Evolutionary conservation across 1,139 yeast genomes (phyloP).

Genomic region (Schwanniomyces etchellsii): DNA sequence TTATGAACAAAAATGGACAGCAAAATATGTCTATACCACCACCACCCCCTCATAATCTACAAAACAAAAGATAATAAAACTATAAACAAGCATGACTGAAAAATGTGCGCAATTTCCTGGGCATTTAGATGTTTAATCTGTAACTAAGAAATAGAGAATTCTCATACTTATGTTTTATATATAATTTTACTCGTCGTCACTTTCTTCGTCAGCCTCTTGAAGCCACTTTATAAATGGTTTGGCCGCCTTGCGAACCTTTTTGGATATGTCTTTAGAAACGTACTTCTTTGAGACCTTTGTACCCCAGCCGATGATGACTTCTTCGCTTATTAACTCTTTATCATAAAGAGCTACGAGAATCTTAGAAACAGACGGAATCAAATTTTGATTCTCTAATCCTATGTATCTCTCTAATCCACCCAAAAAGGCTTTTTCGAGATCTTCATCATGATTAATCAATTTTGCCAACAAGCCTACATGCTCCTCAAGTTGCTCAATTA

Average conservation of each 20-base stretch:
- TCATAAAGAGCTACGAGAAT: constrained; percentile 78
- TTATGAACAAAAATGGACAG: constrained; percentile 9
- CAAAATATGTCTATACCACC: constrained; percentile 6
- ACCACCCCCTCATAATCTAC: constrained; percentile 15
- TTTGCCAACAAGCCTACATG: constrained; percentile 83
- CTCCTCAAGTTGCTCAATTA: constrained; percentile 63
- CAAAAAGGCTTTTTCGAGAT: constrained; percentile 78
- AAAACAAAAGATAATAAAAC: constrained; percentile 5
- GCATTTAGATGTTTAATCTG: too few relatives aligned
- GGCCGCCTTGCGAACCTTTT: constrained; percentile 94
- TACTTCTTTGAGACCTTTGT: constrained; percentile 88
- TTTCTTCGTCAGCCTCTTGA: constrained; percentile 76
- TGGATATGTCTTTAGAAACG: constrained; percentile 86
- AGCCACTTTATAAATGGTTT: constrained; percentile 94
- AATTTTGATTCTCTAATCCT: constrained; percentile 76
- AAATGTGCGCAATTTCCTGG: too few relatives aligned
- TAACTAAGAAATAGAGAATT: too few relatives aligned
- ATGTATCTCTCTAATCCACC: constrained; percentile 95
- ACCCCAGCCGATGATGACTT: constrained; percentile 78
- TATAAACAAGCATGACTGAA: too few relatives aligned
- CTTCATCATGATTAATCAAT: constrained; percentile 56
- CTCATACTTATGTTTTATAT: background rate
- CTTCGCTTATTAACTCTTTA: constrained; percentile 79
- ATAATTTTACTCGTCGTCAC: constrained; percentile 49
- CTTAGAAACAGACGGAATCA: constrained; percentile 72